Evolutionary conservation across 2,329 filamentous ascomycete species (phyloP).

Genomic region (Penicillium brevicompactum): DNA sequence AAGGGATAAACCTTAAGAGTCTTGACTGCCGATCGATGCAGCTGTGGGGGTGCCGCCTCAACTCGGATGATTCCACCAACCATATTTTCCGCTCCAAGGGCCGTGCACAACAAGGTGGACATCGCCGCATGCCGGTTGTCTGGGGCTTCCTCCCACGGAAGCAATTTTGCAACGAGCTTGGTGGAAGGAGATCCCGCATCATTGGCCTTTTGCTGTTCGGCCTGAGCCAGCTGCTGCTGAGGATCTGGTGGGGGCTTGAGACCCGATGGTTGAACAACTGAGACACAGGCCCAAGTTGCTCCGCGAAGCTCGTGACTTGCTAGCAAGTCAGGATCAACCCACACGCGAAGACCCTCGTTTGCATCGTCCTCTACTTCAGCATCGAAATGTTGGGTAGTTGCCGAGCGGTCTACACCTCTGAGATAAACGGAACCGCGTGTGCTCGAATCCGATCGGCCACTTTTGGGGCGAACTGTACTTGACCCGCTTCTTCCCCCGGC

Average conservation of each 20-base stretch:
- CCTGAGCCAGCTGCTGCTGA: conserved; percentile 67
- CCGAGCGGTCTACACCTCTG: conserved; percentile 71
- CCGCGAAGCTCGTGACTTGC: conserved; percentile 72
- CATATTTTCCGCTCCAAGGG: conserved; percentile 70
- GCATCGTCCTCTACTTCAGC: conserved; percentile 60
- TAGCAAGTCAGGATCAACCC: conserved; percentile 80
- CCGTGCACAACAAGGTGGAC: conserved; percentile 73
- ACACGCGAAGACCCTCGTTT: conserved; percentile 68
- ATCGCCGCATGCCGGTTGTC: conserved; percentile 78
- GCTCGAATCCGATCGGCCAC: conserved; percentile 64
- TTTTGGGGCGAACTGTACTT: conserved; percentile 67
- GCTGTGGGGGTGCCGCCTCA: conserved; percentile 74
- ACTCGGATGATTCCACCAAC: conserved; percentile 87
- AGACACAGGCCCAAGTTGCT: conserved; percentile 75
- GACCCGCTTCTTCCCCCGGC: conserved; percentile 67
- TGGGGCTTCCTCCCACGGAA: conserved; percentile 82
- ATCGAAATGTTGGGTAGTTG: conserved; percentile 77
- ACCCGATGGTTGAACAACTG: conserved; percentile 80
- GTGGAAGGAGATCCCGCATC: conserved; percentile 60
- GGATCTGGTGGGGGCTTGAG: conserved; percentile 72
- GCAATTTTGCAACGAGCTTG: conserved; percentile 75
- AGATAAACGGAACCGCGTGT: conserved; percentile 65
- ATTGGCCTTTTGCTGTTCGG: conserved; percentile 58
- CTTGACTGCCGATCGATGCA: conserved; percentile 67
- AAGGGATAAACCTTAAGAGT: conserved; percentile 83